Conservation (phyloP, 2,329 filamentous ascomycete genomes). For the Clarireedia paspali region DNA sequence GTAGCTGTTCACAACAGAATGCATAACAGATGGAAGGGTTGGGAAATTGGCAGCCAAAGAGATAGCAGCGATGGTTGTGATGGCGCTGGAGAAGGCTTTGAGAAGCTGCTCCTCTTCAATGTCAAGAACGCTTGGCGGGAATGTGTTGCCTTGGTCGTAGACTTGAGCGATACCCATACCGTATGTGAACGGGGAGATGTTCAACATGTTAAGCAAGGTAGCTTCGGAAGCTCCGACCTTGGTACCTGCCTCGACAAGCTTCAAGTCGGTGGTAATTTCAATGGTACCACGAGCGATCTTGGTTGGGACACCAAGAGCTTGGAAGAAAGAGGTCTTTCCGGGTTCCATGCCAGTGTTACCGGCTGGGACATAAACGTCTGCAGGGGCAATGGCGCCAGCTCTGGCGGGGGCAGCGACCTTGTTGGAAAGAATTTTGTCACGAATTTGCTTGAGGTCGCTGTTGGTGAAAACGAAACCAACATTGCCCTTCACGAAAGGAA, state of each 20-base stretch:
- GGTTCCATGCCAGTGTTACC: constrained; percentile 99
- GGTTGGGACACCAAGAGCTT: constrained; percentile 99
- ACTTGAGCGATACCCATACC: constrained; percentile 95
- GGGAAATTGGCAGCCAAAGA: constrained; percentile 93
- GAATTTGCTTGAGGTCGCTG: constrained; percentile 80
- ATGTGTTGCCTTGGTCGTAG: constrained; percentile 95
- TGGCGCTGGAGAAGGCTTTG: constrained; percentile 69
- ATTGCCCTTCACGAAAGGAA: constrained; percentile 94
- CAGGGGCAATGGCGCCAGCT: constrained; percentile 92
- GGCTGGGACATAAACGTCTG: constrained; percentile 89
- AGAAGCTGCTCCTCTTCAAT: constrained; percentile 93
- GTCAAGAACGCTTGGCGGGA: constrained; percentile 79
- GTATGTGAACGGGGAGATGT: constrained; percentile 99
- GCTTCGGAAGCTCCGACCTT: constrained; percentile 99
- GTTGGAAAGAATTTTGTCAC: constrained; percentile 93
- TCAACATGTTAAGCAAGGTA: constrained; percentile 98
- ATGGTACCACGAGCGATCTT: constrained; percentile 99
- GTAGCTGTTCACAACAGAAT: constrained; percentile 96
- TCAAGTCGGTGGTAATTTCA: constrained; percentile 96
- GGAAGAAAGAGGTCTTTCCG: constrained; percentile 99
- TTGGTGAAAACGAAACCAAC: constrained; percentile 99
- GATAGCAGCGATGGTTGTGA: constrained; percentile 80
- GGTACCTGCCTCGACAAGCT: constrained; percentile 85
- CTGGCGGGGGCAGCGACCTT: constrained; percentile 95
- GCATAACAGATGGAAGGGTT: constrained; percentile 89